Percentiles rank a stretch among this genome's conserved stretches.
Evolutionary conservation across 805 yeast genomes (phyloP).

Genomic region (Pichia sporocuriosa): DNA sequence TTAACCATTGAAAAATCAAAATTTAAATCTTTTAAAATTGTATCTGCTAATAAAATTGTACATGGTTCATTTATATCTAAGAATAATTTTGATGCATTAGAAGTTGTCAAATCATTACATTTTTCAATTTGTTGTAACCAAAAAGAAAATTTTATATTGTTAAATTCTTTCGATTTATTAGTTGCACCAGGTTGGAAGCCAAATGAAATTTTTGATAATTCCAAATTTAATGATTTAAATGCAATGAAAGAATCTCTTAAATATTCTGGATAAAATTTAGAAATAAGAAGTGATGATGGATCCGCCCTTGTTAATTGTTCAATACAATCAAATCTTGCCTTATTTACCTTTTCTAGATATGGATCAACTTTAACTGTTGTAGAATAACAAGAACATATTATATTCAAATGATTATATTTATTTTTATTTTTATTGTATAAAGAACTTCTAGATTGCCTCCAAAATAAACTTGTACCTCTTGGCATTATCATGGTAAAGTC

Average conservation of each 20-base stretch:
- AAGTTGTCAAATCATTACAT: conserved; percentile 30
- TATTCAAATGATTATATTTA: no score
- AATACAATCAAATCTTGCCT: conserved; percentile 40
- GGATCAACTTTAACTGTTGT: conserved; percentile 3
- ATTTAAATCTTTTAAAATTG: conserved; percentile 41
- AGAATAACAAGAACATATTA: not conserved
- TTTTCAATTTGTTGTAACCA: conserved; percentile 61
- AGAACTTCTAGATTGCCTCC: no score
- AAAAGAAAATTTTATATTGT: conserved; percentile 56
- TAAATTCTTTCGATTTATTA: conserved; percentile 31
- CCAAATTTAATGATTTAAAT: conserved; percentile 57
- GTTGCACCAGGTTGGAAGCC: conserved; percentile 28
- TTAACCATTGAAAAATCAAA: conserved; percentile 50
- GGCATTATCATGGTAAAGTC: no score
- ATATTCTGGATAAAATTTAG: conserved; percentile 63
- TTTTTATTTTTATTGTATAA: no score
- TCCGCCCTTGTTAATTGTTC: conserved; percentile 43
- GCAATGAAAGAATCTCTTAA: conserved; percentile 59
- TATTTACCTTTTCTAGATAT: conserved; percentile 15
- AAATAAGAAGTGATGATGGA: conserved; percentile 55
- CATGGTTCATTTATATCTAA: conserved; percentile 48
- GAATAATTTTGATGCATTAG: conserved; percentile 23
- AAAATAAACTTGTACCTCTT: no score
- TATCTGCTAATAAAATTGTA: conserved; percentile 49
- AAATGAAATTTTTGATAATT: conserved; percentile 34